Evolutionary conservation across 495 filamentous ascomycete genomes (phyloP).

Genomic region (Podospora didyma): DNA sequence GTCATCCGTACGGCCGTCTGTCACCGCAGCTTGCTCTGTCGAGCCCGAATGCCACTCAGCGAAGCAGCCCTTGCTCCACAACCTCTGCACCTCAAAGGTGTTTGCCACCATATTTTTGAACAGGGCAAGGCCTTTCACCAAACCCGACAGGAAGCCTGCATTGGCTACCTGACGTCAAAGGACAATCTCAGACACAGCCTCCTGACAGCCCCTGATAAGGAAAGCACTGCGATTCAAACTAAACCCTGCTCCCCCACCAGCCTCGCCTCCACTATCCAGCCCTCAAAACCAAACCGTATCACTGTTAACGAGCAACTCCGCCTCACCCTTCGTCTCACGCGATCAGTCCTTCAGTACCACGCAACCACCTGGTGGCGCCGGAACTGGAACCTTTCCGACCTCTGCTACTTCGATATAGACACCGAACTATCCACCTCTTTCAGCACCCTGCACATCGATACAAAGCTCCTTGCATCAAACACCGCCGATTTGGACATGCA

Average conservation of each 20-base stretch:
- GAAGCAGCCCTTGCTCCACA: background rate
- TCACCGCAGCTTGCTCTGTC: no score
- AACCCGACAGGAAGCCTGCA: background rate
- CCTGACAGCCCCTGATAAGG: background rate
- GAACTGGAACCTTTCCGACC: slow-evolving; percentile 5
- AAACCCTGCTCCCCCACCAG: background rate
- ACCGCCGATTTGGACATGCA: background rate
- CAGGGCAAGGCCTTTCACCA: background rate
- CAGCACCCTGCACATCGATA: slow-evolving; percentile 2
- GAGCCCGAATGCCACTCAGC: no score
- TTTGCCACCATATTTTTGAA: slow-evolving; percentile 3
- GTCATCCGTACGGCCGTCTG: no score
- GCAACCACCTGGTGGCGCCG: slow-evolving; percentile 3
- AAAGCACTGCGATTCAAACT: slow-evolving; percentile 1
- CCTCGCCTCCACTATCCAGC: background rate
- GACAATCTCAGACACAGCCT: background rate
- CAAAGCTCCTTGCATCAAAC: background rate
- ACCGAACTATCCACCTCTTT: slow-evolving; percentile 1
- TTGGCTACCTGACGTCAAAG: slow-evolving; percentile 2
- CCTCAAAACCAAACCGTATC: background rate
- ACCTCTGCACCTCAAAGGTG: background rate
- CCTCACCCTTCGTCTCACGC: background rate
- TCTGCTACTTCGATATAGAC: slow-evolving; percentile 8
- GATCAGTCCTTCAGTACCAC: slow-evolving; percentile 5
- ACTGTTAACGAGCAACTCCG: slow-evolving; percentile 2